phyloP scores from a whole-genome alignment of 495 filamentous ascomycete genomes.

The Annulohypoxylon nitens region DNA sequence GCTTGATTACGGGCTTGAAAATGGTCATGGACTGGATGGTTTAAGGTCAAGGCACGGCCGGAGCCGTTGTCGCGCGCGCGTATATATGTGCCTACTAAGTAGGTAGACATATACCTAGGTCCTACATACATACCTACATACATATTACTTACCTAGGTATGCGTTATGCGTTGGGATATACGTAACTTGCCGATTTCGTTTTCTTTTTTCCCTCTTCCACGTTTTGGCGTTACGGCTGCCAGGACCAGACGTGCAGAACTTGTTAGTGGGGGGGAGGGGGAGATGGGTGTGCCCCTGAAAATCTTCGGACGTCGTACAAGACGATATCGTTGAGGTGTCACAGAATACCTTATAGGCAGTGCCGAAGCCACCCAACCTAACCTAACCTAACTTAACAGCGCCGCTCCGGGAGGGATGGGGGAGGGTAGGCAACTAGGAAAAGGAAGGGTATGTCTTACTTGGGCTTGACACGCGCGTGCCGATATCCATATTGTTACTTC shows the following conservation, averaged over 20 bases:
- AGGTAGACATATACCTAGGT: neutral
- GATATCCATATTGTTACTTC: neutral
- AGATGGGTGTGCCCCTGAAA: neutral
- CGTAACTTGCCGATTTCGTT: neutral
- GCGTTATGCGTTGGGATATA: neutral
- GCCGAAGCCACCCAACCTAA: no score
- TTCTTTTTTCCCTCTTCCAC: neutral
- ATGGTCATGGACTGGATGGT: neutral
- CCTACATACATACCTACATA: no score
- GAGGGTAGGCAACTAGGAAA: neutral
- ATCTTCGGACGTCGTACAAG: slow-evolving; percentile 1
- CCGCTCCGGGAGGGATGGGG: no score
- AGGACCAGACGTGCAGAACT: neutral
- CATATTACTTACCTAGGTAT: no score
- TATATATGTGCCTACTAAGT: neutral
- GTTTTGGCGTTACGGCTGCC: neutral
- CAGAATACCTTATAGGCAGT: neutral
- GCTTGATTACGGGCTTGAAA: neutral
- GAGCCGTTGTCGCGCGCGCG: neutral
- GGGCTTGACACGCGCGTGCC: neutral
- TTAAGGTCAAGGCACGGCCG: neutral
- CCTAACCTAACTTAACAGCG: no score
- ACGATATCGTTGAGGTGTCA: neutral
- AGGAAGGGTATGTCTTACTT: neutral
- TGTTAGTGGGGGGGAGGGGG: neutral